phyloP scores from a whole-genome alignment of 129 eudicot genomes.

The Helichrysum umbraculigerum region DNA sequence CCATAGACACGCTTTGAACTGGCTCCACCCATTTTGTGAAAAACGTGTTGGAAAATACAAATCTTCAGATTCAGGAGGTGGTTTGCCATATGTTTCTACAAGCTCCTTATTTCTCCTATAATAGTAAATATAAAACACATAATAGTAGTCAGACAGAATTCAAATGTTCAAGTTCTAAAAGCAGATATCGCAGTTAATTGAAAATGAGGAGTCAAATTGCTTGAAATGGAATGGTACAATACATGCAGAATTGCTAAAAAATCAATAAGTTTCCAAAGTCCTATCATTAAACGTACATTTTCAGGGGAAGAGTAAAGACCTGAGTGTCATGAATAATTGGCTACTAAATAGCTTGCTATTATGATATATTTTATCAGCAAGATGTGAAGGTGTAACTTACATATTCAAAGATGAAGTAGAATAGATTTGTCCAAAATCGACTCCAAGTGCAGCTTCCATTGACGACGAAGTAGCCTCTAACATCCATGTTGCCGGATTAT shows the following conservation, averaged over 20 bases:
- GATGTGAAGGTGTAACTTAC: slow-evolving; percentile 48
- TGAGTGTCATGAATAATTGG: neutral
- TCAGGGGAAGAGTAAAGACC: neutral
- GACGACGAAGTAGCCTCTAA: slow-evolving; percentile 80
- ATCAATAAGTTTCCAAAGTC: neutral
- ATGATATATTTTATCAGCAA: neutral
- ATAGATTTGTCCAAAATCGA: slow-evolving; percentile 70
- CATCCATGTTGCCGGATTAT: slow-evolving; percentile 97
- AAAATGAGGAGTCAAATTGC: too few species aligned
- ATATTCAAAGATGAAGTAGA: slow-evolving; percentile 42
- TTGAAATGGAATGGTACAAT: too few species aligned
- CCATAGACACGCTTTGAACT: slow-evolving; percentile 69
- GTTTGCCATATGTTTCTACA: slow-evolving; percentile 39
- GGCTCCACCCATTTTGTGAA: slow-evolving; percentile 60
- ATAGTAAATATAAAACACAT: neutral
- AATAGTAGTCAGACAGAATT: neutral
- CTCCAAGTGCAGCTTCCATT: slow-evolving; percentile 60
- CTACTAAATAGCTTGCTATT: too few species aligned
- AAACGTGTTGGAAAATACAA: slow-evolving; percentile 56
- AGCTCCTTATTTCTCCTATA: slow-evolving; percentile 53
- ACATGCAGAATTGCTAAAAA: neutral
- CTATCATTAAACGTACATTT: neutral
- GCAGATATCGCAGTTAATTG: neutral
- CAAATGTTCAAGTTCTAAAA: neutral
- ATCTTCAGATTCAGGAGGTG: slow-evolving; percentile 52